Evolutionary conservation across 1,139 yeast genomes (phyloP), one percentile per base, ranked within the genome.

Genomic region (Nadsonia starkeyi-henricii): DNA sequence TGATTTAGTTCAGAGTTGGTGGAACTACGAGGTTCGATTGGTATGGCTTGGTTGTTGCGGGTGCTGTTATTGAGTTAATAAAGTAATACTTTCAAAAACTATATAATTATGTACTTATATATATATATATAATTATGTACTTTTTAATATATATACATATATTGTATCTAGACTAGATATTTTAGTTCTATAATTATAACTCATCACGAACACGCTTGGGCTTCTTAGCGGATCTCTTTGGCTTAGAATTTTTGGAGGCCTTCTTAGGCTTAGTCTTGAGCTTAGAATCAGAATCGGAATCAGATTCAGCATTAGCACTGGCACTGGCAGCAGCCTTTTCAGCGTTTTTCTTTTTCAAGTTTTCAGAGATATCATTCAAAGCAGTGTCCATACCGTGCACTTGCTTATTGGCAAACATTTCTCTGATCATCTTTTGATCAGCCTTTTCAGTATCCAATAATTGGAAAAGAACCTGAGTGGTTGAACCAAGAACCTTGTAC

Each of bases 401-500:
- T 49, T 85, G 95, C 41, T 86, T 68, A 95, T 95, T 85, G 53
- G 83, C 93, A 47, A 83, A 66, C 21, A 72, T 66, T 21, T 78
- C 80, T 30, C 68, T 54, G 1, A 81, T 47, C 44, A 49, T 50
- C n/a, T 39, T 46, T 39, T 51, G 73, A 2, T 64, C 51, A 20
- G 46, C 52, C 37, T 54, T 53, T 2, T 47, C 33, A 47, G 54
- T 41, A 43, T 52, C 51, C 36, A 33, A 13, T 15, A 33, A 15
- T 33, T 33, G 39, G 17, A 33, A 33, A 13, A 33, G 17, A 13
- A 33, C 17, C 3, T 33, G 9, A 33, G 39, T 33, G 3, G 17
- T n/a, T 9, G 39, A 5, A 33, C 39, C 39, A 15, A 33, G 15
- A n/a, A 33, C 39, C 15, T 12, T 13, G 17, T 33, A 33, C 39